These are phyloP conservation scores for Ambrosia artemisiifolia DNA, from an alignment of 129 eudicot genomes.

Conservation along the genomic window DNA sequence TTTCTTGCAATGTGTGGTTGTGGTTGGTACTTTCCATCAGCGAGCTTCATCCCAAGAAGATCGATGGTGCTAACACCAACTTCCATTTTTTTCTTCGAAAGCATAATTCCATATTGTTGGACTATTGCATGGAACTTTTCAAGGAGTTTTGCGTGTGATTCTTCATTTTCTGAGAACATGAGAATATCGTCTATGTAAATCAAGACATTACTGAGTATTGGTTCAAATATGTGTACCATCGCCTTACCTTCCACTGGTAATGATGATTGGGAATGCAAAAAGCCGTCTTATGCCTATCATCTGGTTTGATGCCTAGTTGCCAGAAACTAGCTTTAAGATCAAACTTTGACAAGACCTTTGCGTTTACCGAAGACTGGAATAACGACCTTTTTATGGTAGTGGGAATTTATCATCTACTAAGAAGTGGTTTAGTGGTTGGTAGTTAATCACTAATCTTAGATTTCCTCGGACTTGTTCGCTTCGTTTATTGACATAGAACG, in stretches of 20 bases:
- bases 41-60: background rate
- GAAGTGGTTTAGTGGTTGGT: too few species aligned
- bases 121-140: background rate
- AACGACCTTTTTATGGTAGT: too few species aligned
- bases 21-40: background rate
- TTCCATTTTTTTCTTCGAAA: conserved; percentile 3
- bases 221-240: background rate
- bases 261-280: too few species aligned
- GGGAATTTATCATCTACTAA: too few species aligned
- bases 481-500: too few species aligned
- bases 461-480: too few species aligned
- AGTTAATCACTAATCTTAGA: too few species aligned
- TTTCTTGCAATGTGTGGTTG: background rate
- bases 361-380: too few species aligned
- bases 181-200: background rate
- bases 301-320: too few species aligned
- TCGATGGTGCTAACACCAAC: background rate
- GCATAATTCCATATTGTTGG: background rate
- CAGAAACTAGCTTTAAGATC: too few species aligned
- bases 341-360: too few species aligned
- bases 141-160: background rate
- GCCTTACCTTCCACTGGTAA: background rate
- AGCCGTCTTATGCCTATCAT: too few species aligned
- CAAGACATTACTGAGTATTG: background rate
- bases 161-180: background rate